phyloP scores from a whole-genome alignment of 2,329 filamentous ascomycete genomes.

The Neopestalotiopsis sp. region DNA sequence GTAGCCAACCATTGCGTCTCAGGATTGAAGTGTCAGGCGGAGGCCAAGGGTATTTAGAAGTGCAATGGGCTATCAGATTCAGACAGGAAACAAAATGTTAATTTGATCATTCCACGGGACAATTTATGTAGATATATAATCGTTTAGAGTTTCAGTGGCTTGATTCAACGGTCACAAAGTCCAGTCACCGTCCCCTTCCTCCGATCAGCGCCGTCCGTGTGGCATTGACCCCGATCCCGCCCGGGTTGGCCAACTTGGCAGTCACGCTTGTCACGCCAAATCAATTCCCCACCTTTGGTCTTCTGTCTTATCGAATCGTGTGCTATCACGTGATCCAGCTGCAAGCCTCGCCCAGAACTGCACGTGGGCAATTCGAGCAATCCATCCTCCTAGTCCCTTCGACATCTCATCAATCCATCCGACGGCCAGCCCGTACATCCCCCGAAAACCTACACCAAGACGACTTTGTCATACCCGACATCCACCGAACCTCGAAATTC shows the following conservation, averaged over 20 bases:
- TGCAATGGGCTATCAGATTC: neutral
- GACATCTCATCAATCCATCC: constrained; percentile 10
- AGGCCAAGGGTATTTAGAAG: neutral
- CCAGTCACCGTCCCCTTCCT: neutral
- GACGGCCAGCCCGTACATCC: constrained; percentile 16
- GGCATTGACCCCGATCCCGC: neutral
- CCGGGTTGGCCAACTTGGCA: neutral
- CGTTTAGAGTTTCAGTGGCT: neutral
- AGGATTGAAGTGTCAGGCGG: neutral
- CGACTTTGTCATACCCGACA: constrained; percentile 10
- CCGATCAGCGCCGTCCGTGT: neutral
- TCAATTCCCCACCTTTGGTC: neutral
- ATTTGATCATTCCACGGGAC: neutral
- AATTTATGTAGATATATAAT: neutral
- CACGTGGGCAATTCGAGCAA: constrained; percentile 1
- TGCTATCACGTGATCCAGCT: constrained; percentile 4
- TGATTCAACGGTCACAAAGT: constrained; percentile 2
- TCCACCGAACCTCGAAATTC: constrained; percentile 13
- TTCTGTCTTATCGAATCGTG: neutral
- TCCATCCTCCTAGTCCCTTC: constrained; percentile 5
- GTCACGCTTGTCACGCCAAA: constrained; percentile 10
- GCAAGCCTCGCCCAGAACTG: constrained; percentile 6
- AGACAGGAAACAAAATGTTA: neutral
- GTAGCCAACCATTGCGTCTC: neutral
- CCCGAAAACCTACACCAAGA: constrained; percentile 15